Conservation (phyloP, 2,329 filamentous ascomycete genomes). For the Amauroascus verrucosus region DNA sequence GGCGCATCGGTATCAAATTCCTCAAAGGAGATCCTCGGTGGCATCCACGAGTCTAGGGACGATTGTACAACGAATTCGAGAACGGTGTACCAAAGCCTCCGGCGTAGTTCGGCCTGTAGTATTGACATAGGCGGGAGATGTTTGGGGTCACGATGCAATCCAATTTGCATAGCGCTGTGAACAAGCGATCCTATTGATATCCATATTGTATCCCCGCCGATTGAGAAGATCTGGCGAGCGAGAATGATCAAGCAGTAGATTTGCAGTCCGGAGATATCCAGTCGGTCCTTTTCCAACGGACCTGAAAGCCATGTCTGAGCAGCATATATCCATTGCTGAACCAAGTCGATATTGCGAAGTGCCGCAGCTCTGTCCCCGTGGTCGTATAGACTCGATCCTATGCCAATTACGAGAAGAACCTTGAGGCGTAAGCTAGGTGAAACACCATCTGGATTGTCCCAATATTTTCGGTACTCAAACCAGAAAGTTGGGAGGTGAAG, state of each 20-base stretch:
- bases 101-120: slow-evolving; percentile 38
- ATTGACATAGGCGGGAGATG: slow-evolving; percentile 4
- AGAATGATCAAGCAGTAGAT: slow-evolving; percentile 27
- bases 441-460: background rate
- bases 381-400: background rate
- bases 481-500: background rate
- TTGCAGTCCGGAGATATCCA: slow-evolving; percentile 26
- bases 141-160: slow-evolving; percentile 30
- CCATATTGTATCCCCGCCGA: slow-evolving; percentile 29
- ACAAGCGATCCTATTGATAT: slow-evolving; percentile 31
- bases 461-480: background rate
- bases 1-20: slow-evolving; percentile 31
- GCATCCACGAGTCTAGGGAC: slow-evolving; percentile 28
- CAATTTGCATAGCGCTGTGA: slow-evolving; percentile 35
- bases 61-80: slow-evolving; percentile 35
- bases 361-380: slow-evolving; percentile 13
- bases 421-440: background rate
- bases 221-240: slow-evolving; percentile 26
- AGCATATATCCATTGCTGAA: slow-evolving; percentile 35
- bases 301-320: slow-evolving; percentile 29
- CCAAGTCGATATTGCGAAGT: slow-evolving; percentile 24
- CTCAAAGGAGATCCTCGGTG: slow-evolving; percentile 27
- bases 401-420: background rate
- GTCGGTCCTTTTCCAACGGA: slow-evolving; percentile 25
- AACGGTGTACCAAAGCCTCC: slow-evolving; percentile 37